These are phyloP conservation scores for Picea glauca DNA, from an alignment of 75 land plant species.

Conservation along the genomic window DNA sequence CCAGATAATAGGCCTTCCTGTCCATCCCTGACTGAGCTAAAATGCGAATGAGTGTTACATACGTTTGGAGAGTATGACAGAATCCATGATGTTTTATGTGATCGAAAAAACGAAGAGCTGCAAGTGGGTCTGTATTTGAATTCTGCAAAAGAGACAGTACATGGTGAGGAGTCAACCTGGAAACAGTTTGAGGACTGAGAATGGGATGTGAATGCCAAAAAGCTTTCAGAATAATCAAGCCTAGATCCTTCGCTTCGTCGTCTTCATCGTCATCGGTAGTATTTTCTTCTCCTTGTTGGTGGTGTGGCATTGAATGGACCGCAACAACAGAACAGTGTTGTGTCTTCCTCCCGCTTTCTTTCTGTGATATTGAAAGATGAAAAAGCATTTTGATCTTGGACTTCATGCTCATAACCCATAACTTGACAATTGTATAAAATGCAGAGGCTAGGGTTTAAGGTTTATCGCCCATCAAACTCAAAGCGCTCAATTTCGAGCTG, in stretches of 20 bases:
- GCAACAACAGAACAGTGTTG: not conserved
- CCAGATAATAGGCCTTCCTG: not conserved
- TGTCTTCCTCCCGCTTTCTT: not conserved
- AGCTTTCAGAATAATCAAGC: not conserved
- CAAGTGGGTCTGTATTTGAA: not conserved
- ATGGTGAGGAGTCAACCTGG: slow-evolving; percentile 1
- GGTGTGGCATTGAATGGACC: not conserved
- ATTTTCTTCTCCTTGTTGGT: not conserved
- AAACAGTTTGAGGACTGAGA: not conserved
- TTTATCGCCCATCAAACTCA: too few species aligned
- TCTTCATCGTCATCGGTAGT: not conserved
- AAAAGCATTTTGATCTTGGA: not conserved
- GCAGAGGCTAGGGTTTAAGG: too few species aligned
- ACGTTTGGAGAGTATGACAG: not conserved
- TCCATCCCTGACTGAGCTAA: not conserved
- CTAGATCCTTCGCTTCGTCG: not conserved
- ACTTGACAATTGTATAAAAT: too few species aligned
- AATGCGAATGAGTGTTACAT: not conserved
- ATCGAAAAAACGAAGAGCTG: not conserved
- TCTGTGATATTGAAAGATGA: not conserved
- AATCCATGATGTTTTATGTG: not conserved
- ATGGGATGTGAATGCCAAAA: not conserved
- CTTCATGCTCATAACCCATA: too few species aligned
- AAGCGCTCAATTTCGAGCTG: too few species aligned
- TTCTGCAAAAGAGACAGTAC: not conserved